Evolutionary conservation across 225 moss, liverwort and hornwort genomes (phyloP), one percentile per base, ranked within the genome.

Genomic region (Asterella californica): DNA sequence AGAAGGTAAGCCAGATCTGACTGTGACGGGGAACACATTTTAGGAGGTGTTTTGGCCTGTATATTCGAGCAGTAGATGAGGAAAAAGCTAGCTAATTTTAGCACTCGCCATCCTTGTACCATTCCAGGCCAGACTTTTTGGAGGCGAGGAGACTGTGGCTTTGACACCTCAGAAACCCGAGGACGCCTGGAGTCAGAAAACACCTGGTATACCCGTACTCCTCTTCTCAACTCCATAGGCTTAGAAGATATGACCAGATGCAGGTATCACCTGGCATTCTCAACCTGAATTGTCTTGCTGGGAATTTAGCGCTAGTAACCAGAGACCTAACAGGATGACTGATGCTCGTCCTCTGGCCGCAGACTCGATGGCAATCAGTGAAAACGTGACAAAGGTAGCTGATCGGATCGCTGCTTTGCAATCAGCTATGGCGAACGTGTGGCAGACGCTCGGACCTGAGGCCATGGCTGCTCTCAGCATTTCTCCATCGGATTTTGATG

Each of bases 371-470:
- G 82, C 87, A 48, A 86, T 95, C 61, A 90, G 88, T 76, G 85
- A 85, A 82, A 92, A 91, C 30, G 87, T 93, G 65, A 89, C 84
- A 34, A 92, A 85, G 75, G 91, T 92, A 45, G 93, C 92, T 69
- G 81, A 80, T 12, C 87, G 88, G 80, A 91, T 93, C 70, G 81
- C 86, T 50, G 84, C 86, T 78, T 86, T 99, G 82, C 94, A 91
- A 88, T 86, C 86, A 81, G 89, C 95, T 45, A 89, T 99, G 83
- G 85, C 87, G 77, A 84, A 86, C 60, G 82, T 99, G 72, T 95
- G 92, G 93, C 85, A 95, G 46, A 87, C 90, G 21, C 85, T 93
- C 53, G 93, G 94, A 59, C 94, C 93, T n/a, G 87, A 91, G 57
- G 92, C 92, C 33, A 84, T 99, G 84, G 80, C 91, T 46, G 82